Base-by-base conservation (phyloP, 768 basidiomycete species). In the Rhizopogon rudus region DNA sequence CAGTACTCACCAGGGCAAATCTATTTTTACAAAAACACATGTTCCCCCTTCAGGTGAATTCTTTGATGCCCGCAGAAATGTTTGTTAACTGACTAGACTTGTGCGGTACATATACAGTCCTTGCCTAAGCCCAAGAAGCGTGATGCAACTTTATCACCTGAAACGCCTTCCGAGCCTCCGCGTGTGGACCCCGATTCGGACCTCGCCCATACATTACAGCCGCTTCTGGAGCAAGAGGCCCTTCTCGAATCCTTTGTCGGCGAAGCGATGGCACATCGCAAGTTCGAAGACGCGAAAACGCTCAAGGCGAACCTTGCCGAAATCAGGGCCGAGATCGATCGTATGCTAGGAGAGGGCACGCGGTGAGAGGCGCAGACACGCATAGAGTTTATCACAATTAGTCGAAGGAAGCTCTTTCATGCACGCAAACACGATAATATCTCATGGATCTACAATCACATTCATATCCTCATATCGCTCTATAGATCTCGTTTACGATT, bases 221-320 rank as follows among this genome's bases (percentile, higher is more conserved):
- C 94, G 2, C 73, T 98, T 12, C 79, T 98, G 14, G 94, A 98
- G 71, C 96, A 98, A 69, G 96, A 99, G 70, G 87, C 88, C 2
- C 78, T 98, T 45, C 78, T 99, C 17, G 91, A 95, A 70, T 80
- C 84, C 2, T 98, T 94, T 64, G 83, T 98, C 7, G 86, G 89
- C 61, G 93, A 98, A 67, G 96, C 96, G 6, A 88, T 86, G 69
- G 80, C 84, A 2, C 87, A 88, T 61, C 78, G 96, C 42, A 98
- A 98, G 72, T 98, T 98, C 60, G 96, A 98, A 70, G 97, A 99
- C 65, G 89, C 88, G 13, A 88, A 88, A 69, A 88, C 88, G 3
- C 74, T 99, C 58, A 86, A 90, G 66, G 67, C 73, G 33, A 95
- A 88, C 67, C 69, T 98, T 50, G 77, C 74, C 44, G 96, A 98